Base-by-base conservation (phyloP, 805 yeast species). In the Pichia rugopelliculosa region DNA sequence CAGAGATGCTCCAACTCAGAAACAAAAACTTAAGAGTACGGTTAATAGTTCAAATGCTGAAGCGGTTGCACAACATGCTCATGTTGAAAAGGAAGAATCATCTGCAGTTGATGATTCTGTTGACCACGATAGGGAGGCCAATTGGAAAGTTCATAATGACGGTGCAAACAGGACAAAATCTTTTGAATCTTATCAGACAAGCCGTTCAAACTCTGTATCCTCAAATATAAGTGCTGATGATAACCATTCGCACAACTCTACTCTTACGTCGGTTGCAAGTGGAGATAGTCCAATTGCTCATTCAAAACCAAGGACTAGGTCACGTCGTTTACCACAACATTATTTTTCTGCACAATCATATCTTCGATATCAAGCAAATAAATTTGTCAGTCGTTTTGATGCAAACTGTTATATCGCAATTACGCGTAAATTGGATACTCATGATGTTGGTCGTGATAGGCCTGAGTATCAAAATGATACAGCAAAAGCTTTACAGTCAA, bases 341-440 rank as follows among this genome's bases (percentile, higher is more conserved):
- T 86, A 79, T 61, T 93, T 93, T 68, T 86, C 98, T 0, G 99
- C 99, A 2, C 99, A 93, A 67, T 85, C 91, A 50, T 93, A 93
- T 64, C 71, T 93, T 54, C 76, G 99, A 50, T 93, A 93, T 65
- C 99, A 93, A 65, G 98, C 96, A 13, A 79, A 82, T 46, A 93
- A 93, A 64, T 93, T 93, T 62, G 81, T 90, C 41, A 73, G 78
- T 39, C 72, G 99, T 57, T 93, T 91, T 59, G 99, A 93, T 65
- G 96, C 99, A 23, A 93, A 93, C 62, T 93, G 98, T 68, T 93
- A 93, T 66, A 89, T 93, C 46, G 80, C 97, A 23, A 87, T 93
- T 48, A 86, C 97, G 0, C 75, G 98, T 59, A 93, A 93, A 65
- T 69, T 93, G 30, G 99, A 93, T 59, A 89, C 99, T 0, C 98